Base-by-base conservation (phyloP, 2,329 filamentous ascomycete genomes). In the Neocucurbitaria cava region DNA sequence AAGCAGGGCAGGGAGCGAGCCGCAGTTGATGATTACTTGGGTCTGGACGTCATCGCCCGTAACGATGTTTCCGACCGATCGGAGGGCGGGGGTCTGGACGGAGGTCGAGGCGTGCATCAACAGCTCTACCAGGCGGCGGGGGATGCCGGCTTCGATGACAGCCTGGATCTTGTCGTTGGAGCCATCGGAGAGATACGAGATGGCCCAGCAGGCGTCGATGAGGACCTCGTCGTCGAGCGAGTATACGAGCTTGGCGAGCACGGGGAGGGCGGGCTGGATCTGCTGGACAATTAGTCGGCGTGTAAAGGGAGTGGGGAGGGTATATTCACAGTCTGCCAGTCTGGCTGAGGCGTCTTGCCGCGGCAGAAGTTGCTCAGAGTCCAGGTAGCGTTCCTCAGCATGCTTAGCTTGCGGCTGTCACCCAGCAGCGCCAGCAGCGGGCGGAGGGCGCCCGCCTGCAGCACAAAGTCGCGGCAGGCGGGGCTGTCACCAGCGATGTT, bases 151-250 rank as follows among this genome's bases (percentile, higher is more conserved):
- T 81, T 99, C 95, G 70, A 99, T 98, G 51, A 99, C 95, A 42
- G 95, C 94, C 80, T 99, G 95, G 62, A 99, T 99, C 84, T 99
- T 99, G 74, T 99, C 95, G 77, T 99, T 99, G 70, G 93, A 91
- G 39, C 95, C 95, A 77, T 99, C 95, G 3, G 95, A 98, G 18
- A 99, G 87, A 75, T 99, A 99, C 0, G 94, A 98, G 72, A 99
- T 98, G 59, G 95, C 95, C 95, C 95, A 99, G 87, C 95, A 99
- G 55, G 95, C 95, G 78, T 99, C 95, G 71, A 99, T 99, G 57
- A 99, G 83, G 54, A 99, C 95, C 77, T 99, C 95, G 67, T 99
- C 95, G 74, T 99, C 95, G 52, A 99, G 86, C 60, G 95, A 98
- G 81, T 99, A 99, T 58, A 99, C 94, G 31, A 99, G 88, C 84